Conservation (phyloP, 1,284 basidiomycete species). For the Fomitopsis schrenkii region DNA sequence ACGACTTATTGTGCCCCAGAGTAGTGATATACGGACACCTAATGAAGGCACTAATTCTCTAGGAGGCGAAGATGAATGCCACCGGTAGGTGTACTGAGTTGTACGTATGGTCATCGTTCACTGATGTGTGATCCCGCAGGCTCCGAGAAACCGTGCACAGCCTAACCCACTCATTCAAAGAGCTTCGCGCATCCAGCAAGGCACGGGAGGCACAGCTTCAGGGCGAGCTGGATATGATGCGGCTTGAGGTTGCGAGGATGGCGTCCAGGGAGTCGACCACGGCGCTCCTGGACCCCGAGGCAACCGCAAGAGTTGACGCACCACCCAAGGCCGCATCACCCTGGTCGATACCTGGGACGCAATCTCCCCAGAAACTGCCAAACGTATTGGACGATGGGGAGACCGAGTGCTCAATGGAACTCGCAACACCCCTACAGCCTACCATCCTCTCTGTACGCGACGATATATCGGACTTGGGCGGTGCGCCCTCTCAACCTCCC, state of each 20-base stretch:
- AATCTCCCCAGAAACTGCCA: not conserved
- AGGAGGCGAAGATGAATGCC: not conserved
- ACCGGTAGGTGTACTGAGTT: not conserved
- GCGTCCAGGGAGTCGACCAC: not conserved
- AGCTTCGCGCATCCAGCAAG: not conserved
- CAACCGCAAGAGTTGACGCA: not conserved
- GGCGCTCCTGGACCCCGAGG: not conserved
- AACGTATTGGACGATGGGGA: slow-evolving; percentile 24
- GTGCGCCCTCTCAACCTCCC: not conserved
- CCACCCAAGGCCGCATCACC: not conserved
- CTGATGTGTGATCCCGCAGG: not conserved
- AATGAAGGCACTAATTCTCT: not conserved
- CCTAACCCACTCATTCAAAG: not conserved
- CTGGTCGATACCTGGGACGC: not conserved
- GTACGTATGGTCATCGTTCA: not conserved
- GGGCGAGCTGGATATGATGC: not conserved
- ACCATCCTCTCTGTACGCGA: slow-evolving; percentile 25
- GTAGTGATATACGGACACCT: not conserved
- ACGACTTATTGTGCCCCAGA: too few relatives aligned
- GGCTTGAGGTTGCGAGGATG: not conserved
- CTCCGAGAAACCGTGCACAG: not conserved
- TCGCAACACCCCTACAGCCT: slow-evolving; percentile 52
- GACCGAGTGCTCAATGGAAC: slow-evolving; percentile 50
- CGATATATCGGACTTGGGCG: not conserved
- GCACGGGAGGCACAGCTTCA: not conserved